These are phyloP conservation scores for Aurifilum marmelostoma DNA, from an alignment of 2,329 filamentous ascomycete species.

Conservation along the genomic window DNA sequence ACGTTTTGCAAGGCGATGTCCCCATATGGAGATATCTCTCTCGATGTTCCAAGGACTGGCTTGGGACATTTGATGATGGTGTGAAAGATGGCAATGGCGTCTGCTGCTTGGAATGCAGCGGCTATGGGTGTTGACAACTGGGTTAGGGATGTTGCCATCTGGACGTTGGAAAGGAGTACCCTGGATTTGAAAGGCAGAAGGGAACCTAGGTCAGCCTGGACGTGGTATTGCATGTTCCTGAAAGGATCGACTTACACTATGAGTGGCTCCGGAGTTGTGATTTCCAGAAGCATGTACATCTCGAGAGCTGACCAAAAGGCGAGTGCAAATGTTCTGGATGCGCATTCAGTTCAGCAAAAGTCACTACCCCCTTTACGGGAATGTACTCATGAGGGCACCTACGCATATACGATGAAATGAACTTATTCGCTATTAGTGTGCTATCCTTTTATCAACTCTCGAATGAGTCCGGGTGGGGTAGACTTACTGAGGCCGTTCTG, in stretches of 20 bases:
- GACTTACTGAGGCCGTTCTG: constrained; percentile 55
- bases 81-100: constrained; percentile 60
- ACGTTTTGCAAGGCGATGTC: constrained; percentile 66
- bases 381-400: constrained; percentile 21
- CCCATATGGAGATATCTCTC: constrained; percentile 40
- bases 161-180: constrained; percentile 61
- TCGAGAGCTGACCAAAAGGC: constrained; percentile 66
- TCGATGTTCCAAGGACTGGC: constrained; percentile 43
- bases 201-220: constrained; percentile 1
- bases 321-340: constrained; percentile 51
- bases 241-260: constrained; percentile 41
- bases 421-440: constrained; percentile 28
- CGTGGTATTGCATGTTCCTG: too few species aligned
- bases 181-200: not conserved
- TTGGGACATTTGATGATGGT: constrained; percentile 51
- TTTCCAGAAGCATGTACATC: constrained; percentile 49
- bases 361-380: too few species aligned
- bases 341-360: not conserved
- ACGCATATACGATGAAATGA: constrained; percentile 39
- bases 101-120: constrained; percentile 57
- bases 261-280: constrained; percentile 56
- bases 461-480: not conserved
- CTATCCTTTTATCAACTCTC: not conserved
- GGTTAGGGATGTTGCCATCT: constrained; percentile 59
- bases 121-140: constrained; percentile 60